Base-by-base conservation (phyloP, 257 asterid species). In the Solanum sejunctum region DNA sequence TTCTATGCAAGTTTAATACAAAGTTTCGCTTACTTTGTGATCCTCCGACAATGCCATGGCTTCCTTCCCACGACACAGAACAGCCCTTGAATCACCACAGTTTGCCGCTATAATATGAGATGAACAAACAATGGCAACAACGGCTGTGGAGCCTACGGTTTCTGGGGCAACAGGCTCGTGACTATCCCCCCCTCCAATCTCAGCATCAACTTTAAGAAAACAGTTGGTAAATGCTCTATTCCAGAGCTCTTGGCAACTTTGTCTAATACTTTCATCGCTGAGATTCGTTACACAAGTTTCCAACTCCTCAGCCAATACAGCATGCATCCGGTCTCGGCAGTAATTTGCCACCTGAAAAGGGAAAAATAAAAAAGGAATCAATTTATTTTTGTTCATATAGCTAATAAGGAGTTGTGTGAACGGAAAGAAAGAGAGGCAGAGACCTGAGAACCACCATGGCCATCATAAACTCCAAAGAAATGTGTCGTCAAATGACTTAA, bases 391-490 rank as follows among this genome's bases (percentile, higher is more conserved):
- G 61, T 4, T 43, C 16, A 58, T 26, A 26, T 81, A 26, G n/a
- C 26, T 26, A 47, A 60, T 80, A 36, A 51, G 41, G n/a, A 71
- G 32, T 78, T 5, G 63, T 43, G 16, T 43, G 60, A 20, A 26
- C 54, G 69, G 82, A 47, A 82, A 81, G 84, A 18, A 32, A 13
- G 87, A 82, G 20, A 72, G 58, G 63, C 28, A 84, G 28, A 20
- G 80, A 96, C 99, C 97, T 96, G 98, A 84, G 91, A 92, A 82
- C 99, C 99, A 71, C 98, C 99, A 88, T 96, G 99, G 81, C 99
- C 99, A 87, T 96, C 99, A 82, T 96, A 96, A 36, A 96, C 99
- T 47, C 97, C 99, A 84, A 93, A 96, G 91, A 96, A 96, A 91
- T 96, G 99, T 36, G 94, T 92, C 0, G 95, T 91, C 88, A 95